These are phyloP conservation scores for Aaosphaeria arxii DNA, from an alignment of 2,329 filamentous ascomycete species.

Conservation along the genomic window DNA sequence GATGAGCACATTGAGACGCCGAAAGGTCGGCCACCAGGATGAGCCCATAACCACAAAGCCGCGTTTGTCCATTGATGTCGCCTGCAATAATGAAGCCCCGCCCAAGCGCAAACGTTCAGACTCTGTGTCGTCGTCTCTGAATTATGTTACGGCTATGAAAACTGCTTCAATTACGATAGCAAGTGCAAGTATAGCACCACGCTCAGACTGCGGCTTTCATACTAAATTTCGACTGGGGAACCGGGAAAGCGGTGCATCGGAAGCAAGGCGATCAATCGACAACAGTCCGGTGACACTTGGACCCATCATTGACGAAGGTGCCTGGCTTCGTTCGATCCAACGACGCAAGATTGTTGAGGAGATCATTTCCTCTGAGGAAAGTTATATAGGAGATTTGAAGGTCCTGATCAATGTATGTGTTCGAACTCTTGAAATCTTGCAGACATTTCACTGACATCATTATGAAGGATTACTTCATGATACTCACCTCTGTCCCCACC, in stretches of 20 bases:
- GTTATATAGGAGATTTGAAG: constrained; percentile 83
- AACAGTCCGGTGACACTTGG: constrained; percentile 47
- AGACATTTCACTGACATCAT: background rate
- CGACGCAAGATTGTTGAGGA: constrained; percentile 81
- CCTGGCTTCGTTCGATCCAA: constrained; percentile 69
- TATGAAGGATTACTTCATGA: constrained; percentile 44
- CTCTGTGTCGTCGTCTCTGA: constrained; percentile 72
- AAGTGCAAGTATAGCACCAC: constrained; percentile 65
- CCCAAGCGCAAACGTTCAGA: constrained; percentile 38
- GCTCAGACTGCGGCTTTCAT: constrained; percentile 58
- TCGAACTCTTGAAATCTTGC: background rate
- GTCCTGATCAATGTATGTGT: constrained; percentile 75
- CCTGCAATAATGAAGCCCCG: background rate
- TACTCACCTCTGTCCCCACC: constrained; percentile 68
- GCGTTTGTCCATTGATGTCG: constrained; percentile 34
- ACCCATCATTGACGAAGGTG: constrained; percentile 61
- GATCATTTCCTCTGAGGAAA: constrained; percentile 79
- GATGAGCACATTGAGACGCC: constrained; percentile 67
- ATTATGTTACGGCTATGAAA: constrained; percentile 75
- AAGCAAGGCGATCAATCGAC: constrained; percentile 62
- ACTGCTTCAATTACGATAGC: constrained; percentile 77
- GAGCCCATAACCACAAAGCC: constrained; percentile 32
- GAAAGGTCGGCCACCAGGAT: constrained; percentile 41
- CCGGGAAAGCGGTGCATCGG: constrained; percentile 58
- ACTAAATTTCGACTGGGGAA: constrained; percentile 57